These are phyloP conservation scores for Penicillium sp. DNA, from an alignment of 2,329 filamentous ascomycete species.

Conservation along the genomic window DNA sequence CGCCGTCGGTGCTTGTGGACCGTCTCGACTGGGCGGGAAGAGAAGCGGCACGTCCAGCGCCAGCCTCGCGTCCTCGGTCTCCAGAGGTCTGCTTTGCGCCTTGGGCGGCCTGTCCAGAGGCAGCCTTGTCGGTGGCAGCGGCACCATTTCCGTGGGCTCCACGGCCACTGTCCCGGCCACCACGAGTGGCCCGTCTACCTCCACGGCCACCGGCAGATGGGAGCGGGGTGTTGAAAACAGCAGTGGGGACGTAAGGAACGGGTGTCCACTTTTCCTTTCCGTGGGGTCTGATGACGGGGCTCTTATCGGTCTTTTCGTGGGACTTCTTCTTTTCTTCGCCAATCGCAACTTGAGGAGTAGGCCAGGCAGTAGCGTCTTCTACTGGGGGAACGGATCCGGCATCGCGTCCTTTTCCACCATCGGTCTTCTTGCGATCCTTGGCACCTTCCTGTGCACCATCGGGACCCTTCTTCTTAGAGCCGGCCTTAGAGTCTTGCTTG, in stretches of 20 bases:
- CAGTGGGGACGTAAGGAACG: slow-evolving; percentile 77
- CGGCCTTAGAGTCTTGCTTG: slow-evolving; percentile 45
- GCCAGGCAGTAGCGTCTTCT: slow-evolving; percentile 79
- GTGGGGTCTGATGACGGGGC: slow-evolving; percentile 54
- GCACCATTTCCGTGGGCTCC: slow-evolving; percentile 38
- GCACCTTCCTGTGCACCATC: slow-evolving; percentile 27
- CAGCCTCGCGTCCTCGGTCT: slow-evolving; percentile 40
- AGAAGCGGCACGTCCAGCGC: slow-evolving; percentile 40
- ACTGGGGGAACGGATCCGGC: slow-evolving; percentile 60
- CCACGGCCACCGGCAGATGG: slow-evolving; percentile 47
- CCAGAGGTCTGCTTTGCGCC: slow-evolving; percentile 33
- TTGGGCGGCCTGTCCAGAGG: slow-evolving; percentile 30
- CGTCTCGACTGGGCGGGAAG: slow-evolving; percentile 41
- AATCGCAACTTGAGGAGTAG: slow-evolving; percentile 78
- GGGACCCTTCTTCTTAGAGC: slow-evolving; percentile 43
- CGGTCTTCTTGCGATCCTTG: slow-evolving; percentile 41
- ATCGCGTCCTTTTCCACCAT: slow-evolving; percentile 45
- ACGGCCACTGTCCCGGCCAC: slow-evolving; percentile 53
- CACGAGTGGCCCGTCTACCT: slow-evolving; percentile 57
- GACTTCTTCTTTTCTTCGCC: slow-evolving; percentile 75
- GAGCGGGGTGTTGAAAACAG: slow-evolving; percentile 82
- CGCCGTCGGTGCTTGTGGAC: slow-evolving; percentile 37
- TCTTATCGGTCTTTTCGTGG: slow-evolving; percentile 65
- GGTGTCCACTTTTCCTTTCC: slow-evolving; percentile 83
- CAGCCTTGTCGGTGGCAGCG: slow-evolving; percentile 36